Evolutionary conservation across 73 alveolate genomes (phyloP).

Genomic region (Tetrahymena malaccensis): DNA sequence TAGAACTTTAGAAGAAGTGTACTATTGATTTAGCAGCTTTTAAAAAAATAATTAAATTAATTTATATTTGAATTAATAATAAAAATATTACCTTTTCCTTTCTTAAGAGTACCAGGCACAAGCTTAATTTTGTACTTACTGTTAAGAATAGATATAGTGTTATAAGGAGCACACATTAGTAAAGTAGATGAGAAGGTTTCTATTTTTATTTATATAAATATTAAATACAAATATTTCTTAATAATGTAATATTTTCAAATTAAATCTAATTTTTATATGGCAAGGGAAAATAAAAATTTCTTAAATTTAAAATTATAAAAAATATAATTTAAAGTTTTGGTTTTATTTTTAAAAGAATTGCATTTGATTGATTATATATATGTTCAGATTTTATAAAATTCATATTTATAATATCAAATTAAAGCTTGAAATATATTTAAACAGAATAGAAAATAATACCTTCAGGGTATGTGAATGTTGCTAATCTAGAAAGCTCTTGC

Average conservation of each 20-base stretch:
- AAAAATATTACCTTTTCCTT: conserved; percentile 30
- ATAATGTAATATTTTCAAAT: too few species aligned
- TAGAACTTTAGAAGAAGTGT: conserved; percentile 7
- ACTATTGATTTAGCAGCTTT: conserved; percentile 20
- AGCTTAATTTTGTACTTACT: conserved; percentile 14
- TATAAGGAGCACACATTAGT: conserved; percentile 34
- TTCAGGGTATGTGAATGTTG: conserved; percentile 17
- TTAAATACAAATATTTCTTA: too few species aligned
- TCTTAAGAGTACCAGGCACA: conserved; percentile 33
- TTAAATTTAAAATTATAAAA: too few species aligned
- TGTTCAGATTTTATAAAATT: too few species aligned
- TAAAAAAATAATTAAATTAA: neutral
- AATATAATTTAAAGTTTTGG: too few species aligned
- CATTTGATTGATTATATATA: too few species aligned
- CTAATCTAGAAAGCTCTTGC: conserved; percentile 14
- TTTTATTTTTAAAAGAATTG: too few species aligned
- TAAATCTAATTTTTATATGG: too few species aligned
- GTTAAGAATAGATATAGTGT: neutral
- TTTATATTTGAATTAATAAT: neutral
- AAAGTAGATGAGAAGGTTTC: neutral
- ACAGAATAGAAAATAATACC: neutral
- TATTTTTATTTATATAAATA: neutral
- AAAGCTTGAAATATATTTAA: too few species aligned
- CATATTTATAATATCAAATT: too few species aligned
- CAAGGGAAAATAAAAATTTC: too few species aligned